A percentile compares a stretch with the other conserved stretches of the same genome.
These are phyloP conservation scores for Rutstroemia sp. DNA, from an alignment of 2,329 filamentous ascomycete genomes.

Conservation along the genomic window DNA sequence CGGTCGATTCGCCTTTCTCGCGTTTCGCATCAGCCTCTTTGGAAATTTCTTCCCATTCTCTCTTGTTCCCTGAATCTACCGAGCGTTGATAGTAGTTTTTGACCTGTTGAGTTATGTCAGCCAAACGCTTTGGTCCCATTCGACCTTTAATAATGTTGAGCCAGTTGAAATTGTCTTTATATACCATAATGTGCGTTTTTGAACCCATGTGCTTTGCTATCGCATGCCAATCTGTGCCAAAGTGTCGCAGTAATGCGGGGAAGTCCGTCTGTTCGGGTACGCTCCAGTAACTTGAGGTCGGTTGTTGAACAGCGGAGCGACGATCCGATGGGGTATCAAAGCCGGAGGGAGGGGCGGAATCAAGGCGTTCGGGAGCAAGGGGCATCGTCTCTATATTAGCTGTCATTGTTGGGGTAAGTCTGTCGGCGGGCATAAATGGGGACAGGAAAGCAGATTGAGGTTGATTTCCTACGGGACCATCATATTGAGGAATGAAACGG, in stretches of 20 bases:
- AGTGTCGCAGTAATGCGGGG: conserved; percentile 61
- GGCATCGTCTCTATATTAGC: conserved; percentile 19
- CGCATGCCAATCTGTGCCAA: conserved; percentile 70
- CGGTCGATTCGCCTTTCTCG: conserved; percentile 48
- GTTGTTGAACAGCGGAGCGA: conserved; percentile 36
- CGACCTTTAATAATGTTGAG: conserved; percentile 21
- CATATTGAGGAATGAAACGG: conserved; percentile 22
- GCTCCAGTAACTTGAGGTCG: conserved; percentile 80
- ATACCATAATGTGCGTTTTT: conserved; percentile 80
- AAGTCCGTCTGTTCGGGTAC: conserved; percentile 76
- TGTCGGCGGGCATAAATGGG: conserved; percentile 19
- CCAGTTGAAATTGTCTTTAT: conserved; percentile 28
- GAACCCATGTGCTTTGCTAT: conserved; percentile 76
- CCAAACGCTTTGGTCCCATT: conserved; percentile 25
- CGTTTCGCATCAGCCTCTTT: conserved; percentile 52
- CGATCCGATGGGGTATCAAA: conserved; percentile 24
- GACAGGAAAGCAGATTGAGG: conserved; percentile 14
- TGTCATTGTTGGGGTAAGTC: conserved; percentile 1
- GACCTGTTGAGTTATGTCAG: conserved; percentile 41
- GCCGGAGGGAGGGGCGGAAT: conserved; percentile 20
- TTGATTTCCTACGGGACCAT: conserved; percentile 14
- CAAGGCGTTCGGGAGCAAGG: conserved; percentile 24
- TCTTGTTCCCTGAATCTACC: conserved; percentile 47
- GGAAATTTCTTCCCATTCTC: conserved; percentile 53
- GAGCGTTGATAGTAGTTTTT: conserved; percentile 62